Evolutionary conservation across 495 filamentous ascomycete species (phyloP), one percentile per base, ranked within the genome.

Genomic region (Evansstolkia leycettana): DNA sequence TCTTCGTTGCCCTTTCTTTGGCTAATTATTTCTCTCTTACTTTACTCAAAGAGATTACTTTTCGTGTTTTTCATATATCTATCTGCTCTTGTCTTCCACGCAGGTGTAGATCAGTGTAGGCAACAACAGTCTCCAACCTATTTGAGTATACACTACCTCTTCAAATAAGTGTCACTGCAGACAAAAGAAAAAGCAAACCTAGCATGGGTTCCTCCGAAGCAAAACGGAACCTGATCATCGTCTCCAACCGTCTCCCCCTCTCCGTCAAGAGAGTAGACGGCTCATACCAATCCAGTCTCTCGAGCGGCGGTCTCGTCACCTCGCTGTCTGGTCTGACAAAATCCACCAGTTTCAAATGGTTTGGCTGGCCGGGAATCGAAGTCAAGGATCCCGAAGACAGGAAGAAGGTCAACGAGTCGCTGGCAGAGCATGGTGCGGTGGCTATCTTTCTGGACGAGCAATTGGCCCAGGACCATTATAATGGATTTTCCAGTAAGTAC

Each of bases 291-390:
- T 82, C 87, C 49, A 76, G 71, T 43, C 76, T 92, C 66, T 92
- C 86, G 4, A 90, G 85, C 18, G 87, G 87, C 31, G 87, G 87
- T 7, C 74, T 93, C 7, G 87, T 94, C 36, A 89, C 82, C 14
- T 82, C 87, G 2, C 58, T 94, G 28, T 84, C 80, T 24, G 87
- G 87, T 11, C 58, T 94, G 41, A 79, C 79, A 47, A 92, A 90
- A 55, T 73, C 81, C 4, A 88, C 82, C 10, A 78, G 75, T 27
- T 93, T 94, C 58, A 75, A 78, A 42, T 94, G 87, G 87, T 92
- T 92, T 55, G 87, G 87, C 19, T 94, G 87, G 87, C 86, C 87
- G 0, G 87, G 87, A 3, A 57, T 87, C 11, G 78, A 88, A 32
- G 50, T 60, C 15, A 50, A 46, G 28, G 53, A 62, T 6, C 29